Evolutionary conservation across 2,329 filamentous ascomycete genomes (phyloP), one percentile per base, ranked within the genome.

Genomic region (Microcera coccophila): DNA sequence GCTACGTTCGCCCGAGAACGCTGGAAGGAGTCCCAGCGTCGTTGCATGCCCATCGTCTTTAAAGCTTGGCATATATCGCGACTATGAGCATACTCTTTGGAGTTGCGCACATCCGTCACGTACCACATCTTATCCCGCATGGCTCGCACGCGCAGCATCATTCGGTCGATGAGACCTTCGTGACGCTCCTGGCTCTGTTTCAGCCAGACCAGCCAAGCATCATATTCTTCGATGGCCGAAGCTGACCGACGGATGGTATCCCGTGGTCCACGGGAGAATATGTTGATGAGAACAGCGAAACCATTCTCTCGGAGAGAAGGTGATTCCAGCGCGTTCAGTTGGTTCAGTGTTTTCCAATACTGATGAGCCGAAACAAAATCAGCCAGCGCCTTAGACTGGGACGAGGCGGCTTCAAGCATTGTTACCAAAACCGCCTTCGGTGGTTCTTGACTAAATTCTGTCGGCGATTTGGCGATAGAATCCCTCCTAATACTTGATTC

Each of bases 71-170:
- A 87, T 36, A 97, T 84, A 51, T 91, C 88, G 45, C 84, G 84
- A 29, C 88, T 89, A 54, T 94, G 85, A 47, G 93, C 87, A 58
- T 96, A 97, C 9, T 83, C 81, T 37, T 83, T 86, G 4, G 93
- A 96, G 57, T 91, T 90, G 49, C 88, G 85, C 20, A 97, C 90
- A 63, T 96, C 90, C 1, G 87, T 91, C 47, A 93, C 87, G 62
- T 95, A 98, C 93, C 93, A 98, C 87, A 97, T 95, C 73, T 97
- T 97, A 63, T 95, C 87, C 32, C 93, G 81, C 29, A 96, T 74
- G 17, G 85, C 82, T 44, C 83, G 80, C 28, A 93, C 74, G 4
- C 81, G 80, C 45, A 75, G 74, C 75, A 88, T 85, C 79, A 89
- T 87, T 4, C 80, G 75, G 31, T 89, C 84, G 26, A 90, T 83